phyloP scores from a whole-genome alignment of 768 basidiomycete genomes.

The Dacryopinax spathularia region DNA sequence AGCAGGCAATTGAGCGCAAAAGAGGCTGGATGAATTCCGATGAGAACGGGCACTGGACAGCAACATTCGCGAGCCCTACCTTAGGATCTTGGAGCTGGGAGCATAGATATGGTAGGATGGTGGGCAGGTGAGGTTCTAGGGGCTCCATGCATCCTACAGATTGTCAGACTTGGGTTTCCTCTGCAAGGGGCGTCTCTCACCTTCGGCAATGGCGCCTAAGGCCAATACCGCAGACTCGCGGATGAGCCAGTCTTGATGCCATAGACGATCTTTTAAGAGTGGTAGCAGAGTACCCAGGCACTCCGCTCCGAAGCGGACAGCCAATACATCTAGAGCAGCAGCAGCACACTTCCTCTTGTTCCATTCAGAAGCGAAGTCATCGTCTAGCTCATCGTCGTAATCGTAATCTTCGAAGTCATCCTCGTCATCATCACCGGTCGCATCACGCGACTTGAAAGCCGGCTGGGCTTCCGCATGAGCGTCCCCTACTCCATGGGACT shows the following conservation, averaged over 20 bases:
- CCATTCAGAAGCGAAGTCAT: constrained; percentile 97
- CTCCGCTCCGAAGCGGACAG: constrained; percentile 83
- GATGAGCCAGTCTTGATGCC: constrained; percentile 85
- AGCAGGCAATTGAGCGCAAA: constrained; percentile 95
- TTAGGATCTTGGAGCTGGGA: constrained; percentile 82
- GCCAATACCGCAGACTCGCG: constrained; percentile 92
- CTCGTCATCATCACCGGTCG: constrained; percentile 34
- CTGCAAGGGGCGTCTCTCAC: constrained; percentile 29
- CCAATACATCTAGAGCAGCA: constrained; percentile 90
- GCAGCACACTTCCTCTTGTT: constrained; percentile 97
- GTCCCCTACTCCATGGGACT: constrained; percentile 71
- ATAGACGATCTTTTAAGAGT: constrained; percentile 83
- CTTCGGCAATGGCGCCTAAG: constrained; percentile 96
- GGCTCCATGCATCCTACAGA: constrained; percentile 85
- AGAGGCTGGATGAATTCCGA: constrained; percentile 52
- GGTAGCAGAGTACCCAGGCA: constrained; percentile 77
- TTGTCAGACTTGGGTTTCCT: not conserved
- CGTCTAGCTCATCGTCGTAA: constrained; percentile 84
- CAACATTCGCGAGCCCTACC: constrained; percentile 30
- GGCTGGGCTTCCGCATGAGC: constrained; percentile 28
- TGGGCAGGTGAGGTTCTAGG: constrained; percentile 87
- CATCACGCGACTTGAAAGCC: constrained; percentile 10
- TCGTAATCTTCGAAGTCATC: constrained; percentile 80
- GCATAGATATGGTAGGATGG: constrained; percentile 83
- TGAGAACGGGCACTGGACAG: not conserved